phyloP scores from a whole-genome alignment of 2,329 filamentous ascomycete genomes.

The Fusarium bactridioides region DNA sequence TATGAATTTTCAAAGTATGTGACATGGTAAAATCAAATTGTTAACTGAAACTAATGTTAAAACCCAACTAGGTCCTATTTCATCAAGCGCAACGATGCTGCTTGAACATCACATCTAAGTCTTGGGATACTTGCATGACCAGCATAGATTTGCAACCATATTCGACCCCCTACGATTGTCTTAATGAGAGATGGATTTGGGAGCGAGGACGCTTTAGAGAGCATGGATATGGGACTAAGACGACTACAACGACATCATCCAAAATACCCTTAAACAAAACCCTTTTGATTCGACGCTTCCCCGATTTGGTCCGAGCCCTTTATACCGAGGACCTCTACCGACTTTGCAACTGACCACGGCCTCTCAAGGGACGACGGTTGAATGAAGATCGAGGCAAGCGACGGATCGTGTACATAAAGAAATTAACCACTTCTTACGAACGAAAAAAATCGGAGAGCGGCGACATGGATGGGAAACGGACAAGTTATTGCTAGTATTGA shows the following conservation, averaged over 20 bases:
- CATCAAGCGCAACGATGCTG: slow-evolving; percentile 60
- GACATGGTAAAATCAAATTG: too few species aligned
- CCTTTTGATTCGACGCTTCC: slow-evolving; percentile 24
- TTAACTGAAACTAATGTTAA: background rate
- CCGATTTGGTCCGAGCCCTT: slow-evolving; percentile 6
- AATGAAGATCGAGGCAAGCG: slow-evolving; percentile 10
- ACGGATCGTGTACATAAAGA: slow-evolving; percentile 39
- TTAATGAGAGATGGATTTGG: slow-evolving; percentile 10
- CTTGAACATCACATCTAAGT: slow-evolving; percentile 37
- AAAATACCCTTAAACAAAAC: slow-evolving; percentile 24
- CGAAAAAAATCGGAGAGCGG: slow-evolving; percentile 15
- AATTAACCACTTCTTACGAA: slow-evolving; percentile 37
- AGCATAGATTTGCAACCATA: slow-evolving; percentile 7
- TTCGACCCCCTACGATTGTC: slow-evolving; percentile 6
- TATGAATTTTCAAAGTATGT: slow-evolving; percentile 74
- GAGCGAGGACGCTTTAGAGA: background rate
- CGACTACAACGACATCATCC: slow-evolving; percentile 8
- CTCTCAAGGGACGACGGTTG: background rate
- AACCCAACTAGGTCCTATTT: slow-evolving; percentile 62
- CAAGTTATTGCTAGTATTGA: slow-evolving; percentile 10
- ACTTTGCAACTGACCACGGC: background rate
- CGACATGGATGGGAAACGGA: slow-evolving; percentile 20
- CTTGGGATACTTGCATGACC: slow-evolving; percentile 6
- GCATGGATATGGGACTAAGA: slow-evolving; percentile 7
- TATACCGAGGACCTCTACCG: background rate